Evolutionary conservation across 805 yeast species (phyloP).

Genomic region (Starmerella scarabaei): DNA sequence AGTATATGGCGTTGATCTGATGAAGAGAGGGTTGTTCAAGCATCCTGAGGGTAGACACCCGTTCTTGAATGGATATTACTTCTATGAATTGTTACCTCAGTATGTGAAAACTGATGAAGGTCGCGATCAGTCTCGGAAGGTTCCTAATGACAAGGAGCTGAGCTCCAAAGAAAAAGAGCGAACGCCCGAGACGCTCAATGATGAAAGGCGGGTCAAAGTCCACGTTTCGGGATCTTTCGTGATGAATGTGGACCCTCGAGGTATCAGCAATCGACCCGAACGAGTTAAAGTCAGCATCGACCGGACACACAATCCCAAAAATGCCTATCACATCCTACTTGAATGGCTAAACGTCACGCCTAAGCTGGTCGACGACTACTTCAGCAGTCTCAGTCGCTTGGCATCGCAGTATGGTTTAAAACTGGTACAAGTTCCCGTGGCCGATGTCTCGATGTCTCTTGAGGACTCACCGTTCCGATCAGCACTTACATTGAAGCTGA

Average conservation of each 20-base stretch:
- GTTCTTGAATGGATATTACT: constrained; percentile 85
- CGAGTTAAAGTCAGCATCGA: constrained; percentile 76
- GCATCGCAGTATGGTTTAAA: constrained; percentile 76
- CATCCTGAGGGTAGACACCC: constrained; percentile 78
- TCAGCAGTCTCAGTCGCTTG: constrained; percentile 63
- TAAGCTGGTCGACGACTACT: constrained; percentile 64
- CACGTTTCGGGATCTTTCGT: constrained; percentile 17
- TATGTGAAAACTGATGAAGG: constrained; percentile 26
- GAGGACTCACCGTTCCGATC: constrained; percentile 78
- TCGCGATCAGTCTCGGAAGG: not conserved
- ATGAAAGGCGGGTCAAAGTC: constrained; percentile 3
- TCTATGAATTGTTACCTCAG: constrained; percentile 56
- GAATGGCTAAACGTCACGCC: constrained; percentile 93
- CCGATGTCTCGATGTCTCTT: constrained; percentile 68
- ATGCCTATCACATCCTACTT: constrained; percentile 77
- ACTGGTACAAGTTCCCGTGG: constrained; percentile 83
- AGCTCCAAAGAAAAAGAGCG: not conserved
- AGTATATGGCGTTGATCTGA: constrained; percentile 60
- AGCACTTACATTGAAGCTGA: constrained; percentile 52
- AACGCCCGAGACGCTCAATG: not conserved
- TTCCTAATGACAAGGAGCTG: not conserved
- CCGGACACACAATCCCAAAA: constrained; percentile 83
- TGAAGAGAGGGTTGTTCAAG: constrained; percentile 57
- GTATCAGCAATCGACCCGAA: constrained; percentile 65
- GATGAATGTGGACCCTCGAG: constrained; percentile 47